Evolutionary conservation across 148 eudicot species (phyloP).

Genomic region (Tetragonia tetragonoides): DNA sequence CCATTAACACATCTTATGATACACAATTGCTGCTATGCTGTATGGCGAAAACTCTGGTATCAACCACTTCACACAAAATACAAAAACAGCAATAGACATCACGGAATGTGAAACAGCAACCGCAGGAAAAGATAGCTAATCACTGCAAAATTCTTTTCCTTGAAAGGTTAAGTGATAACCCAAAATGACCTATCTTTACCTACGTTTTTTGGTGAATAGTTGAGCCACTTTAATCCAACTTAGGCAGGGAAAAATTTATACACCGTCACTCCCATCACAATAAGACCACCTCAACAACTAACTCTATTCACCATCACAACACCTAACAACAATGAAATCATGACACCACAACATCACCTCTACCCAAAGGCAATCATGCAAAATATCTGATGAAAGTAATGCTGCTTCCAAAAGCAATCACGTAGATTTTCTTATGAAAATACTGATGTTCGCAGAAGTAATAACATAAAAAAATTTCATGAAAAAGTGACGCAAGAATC

Average conservation of each 20-base stretch:
- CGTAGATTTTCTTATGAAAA: background rate
- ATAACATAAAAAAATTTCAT: background rate
- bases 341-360: background rate
- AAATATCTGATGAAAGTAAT: background rate
- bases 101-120: background rate
- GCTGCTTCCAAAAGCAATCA: background rate
- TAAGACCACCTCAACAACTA: background rate
- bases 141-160: background rate
- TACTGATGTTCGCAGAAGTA: background rate
- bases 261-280: background rate
- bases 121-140: background rate
- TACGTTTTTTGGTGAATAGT: background rate
- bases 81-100: background rate
- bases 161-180: background rate
- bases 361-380: background rate
- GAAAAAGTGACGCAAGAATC: constrained; percentile 17
- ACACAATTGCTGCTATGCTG: background rate
- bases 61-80: background rate
- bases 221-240: no score
- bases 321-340: background rate
- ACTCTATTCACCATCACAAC: background rate
- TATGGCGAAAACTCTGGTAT: background rate
- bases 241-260: no score
- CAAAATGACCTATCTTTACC: background rate
- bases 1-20: background rate